Conservation (phyloP, 345 rosid species). For the Syzygium oleosum region DNA sequence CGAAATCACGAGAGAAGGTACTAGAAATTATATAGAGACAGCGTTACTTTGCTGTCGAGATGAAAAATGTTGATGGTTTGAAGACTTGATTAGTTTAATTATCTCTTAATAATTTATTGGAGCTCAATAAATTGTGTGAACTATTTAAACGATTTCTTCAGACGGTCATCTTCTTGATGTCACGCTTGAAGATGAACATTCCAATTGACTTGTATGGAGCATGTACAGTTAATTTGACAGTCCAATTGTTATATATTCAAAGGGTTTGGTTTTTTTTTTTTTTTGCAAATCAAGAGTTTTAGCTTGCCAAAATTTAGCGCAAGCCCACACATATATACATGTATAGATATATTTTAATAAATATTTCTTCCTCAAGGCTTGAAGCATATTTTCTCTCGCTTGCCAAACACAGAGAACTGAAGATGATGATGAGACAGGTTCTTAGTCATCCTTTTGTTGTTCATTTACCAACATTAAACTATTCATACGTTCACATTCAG, state of each 20-base stretch:
- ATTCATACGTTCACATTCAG: background rate
- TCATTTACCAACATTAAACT: background rate
- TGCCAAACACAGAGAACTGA: background rate
- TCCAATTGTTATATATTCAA: background rate
- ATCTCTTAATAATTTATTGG: background rate
- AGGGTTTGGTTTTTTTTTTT: too few relatives aligned
- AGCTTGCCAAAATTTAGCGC: background rate
- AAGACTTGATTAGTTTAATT: background rate
- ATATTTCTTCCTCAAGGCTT: background rate
- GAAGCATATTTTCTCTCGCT: background rate
- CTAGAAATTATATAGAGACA: background rate
- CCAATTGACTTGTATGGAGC: background rate
- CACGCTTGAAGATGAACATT: background rate
- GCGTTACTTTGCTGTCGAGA: background rate
- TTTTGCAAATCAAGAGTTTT: background rate
- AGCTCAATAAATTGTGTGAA: background rate
- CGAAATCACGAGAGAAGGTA: background rate
- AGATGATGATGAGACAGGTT: background rate
- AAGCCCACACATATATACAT: background rate
- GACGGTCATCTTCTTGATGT: background rate
- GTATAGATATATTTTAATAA: too few relatives aligned
- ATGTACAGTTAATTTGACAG: background rate
- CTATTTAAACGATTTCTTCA: background rate
- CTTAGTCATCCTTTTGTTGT: background rate
- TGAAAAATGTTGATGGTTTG: background rate